Base-by-base conservation (phyloP, 441 rosid genomes). In the Francoa sonchifolia region DNA sequence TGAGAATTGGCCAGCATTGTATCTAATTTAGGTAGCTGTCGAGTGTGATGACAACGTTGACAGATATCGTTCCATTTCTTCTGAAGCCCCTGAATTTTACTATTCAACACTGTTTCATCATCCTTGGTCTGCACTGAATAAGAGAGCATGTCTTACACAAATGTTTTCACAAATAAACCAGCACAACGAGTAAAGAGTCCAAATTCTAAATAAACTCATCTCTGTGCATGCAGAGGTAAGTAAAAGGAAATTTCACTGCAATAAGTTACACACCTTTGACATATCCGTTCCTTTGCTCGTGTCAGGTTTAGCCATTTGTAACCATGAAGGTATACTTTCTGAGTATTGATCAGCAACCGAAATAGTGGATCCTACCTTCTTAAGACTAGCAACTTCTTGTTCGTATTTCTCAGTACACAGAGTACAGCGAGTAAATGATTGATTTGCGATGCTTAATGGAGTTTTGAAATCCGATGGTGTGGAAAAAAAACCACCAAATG, bases 401-500 rank as follows among this genome's bases (percentile, higher is more conserved):
- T 72, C 72, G 10, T 66, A 67, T 55, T 59, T 74, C 42, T 69
- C 65, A 3, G 44, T 54, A 49, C 60, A 69, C 21, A 55, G 48
- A 20, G 59, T 47, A 42, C 72, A 68, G 25, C 55, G 72, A 0
- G 66, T 15, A 8, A 8, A 32, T 28, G 43, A 34, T 22, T 64
- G 78, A 55, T 36, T 42, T 3, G 58, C 42, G 48, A 57, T 61
- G 35, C 67, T 37, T 55, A 62, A 48, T 6, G 76, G 62, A 47
- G 62, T 50, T 42, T 66, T 73, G 19, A 62, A 33, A 38, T 82
- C 97, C 0, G 77, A 36, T 14, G 77, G 72, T 10, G 75, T 64
- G 42, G 94, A 63, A 63, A 87, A 87, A 57, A 80, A 76, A 35
- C 97, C 94, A 22, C 78, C 97, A 55, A 87, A 82, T 11, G 97